phyloP scores from a whole-genome alignment of 2,329 filamentous ascomycete species.

The Neonectria coccinea region DNA sequence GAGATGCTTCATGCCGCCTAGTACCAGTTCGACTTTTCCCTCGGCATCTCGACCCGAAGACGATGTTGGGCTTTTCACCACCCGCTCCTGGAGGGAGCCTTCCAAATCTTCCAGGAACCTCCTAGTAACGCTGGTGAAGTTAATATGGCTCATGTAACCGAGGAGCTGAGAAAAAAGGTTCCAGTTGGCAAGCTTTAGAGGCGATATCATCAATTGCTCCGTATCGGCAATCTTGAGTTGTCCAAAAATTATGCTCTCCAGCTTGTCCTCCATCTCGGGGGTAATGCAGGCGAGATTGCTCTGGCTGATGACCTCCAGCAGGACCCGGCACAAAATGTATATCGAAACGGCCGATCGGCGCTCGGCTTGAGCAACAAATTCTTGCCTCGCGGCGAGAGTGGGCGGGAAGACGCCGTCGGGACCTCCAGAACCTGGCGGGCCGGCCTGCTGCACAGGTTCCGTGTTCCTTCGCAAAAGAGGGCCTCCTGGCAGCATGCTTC shows the following conservation, averaged over 20 bases:
- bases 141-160: constrained; percentile 95
- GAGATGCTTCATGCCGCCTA: constrained; percentile 92
- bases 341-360: constrained; percentile 94
- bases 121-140: constrained; percentile 85
- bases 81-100: constrained; percentile 79
- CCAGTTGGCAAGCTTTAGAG: constrained; percentile 93
- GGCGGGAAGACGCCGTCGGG: constrained; percentile 50
- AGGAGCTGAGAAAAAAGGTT: constrained; percentile 91
- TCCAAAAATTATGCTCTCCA: constrained; percentile 96
- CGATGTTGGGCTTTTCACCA: constrained; percentile 72
- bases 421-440: constrained; percentile 38
- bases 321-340: constrained; percentile 91
- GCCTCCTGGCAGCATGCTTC: constrained; percentile 56
- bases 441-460: constrained; percentile 70
- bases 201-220: constrained; percentile 80
- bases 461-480: constrained; percentile 78
- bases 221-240: constrained; percentile 91
- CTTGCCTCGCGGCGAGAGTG: constrained; percentile 66
- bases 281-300: constrained; percentile 86
- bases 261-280: constrained; percentile 89
- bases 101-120: constrained; percentile 87
- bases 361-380: constrained; percentile 83
- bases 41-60: constrained; percentile 75
- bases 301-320: constrained; percentile 94
- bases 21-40: constrained; percentile 84